Base-by-base conservation (phyloP, 768 basidiomycete species). In the Kwoniella dendrophila region DNA sequence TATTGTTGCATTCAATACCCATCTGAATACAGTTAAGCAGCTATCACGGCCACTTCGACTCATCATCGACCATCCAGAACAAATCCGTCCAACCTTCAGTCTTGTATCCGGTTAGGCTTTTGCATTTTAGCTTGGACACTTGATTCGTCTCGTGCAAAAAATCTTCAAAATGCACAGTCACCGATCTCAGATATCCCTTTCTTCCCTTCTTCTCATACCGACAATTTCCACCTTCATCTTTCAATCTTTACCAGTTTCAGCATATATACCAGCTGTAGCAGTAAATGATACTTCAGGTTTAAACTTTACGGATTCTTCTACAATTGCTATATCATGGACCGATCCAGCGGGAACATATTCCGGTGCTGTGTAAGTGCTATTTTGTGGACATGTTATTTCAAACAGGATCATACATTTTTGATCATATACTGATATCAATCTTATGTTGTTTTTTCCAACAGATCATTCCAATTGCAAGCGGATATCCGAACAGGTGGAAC, bases 181-280 rank as follows among this genome's bases (percentile, higher is more conserved):
- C 33, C n/a, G 16, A 34, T 44, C 55, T 22, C n/a, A 36, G 18
- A 16, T 53, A 34, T 50, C 60, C 1, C 59, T 68, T 14, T 41
- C 52, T 3, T 54, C 54, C 36, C 55, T 71, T 47, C 59, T 72
- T 18, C 49, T 68, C 47, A 60, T 70, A 18, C 63, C 68, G 8
- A 47, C 56, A n/a, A 73, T 73, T 44, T 60, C 57, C 4, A 70
- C 66, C 36, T 58, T 62, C 20, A 70, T 73, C 47, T 27, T 70
- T 5, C 51, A 43, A 0, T 49, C 56, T 1, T 32, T 66, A 0
- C 45, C 59, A 2, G 63, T 62, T 4, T 34, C 41, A 18, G 85
- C 81, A 0, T 92, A 91, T 76, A 84, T 89, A 64, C 90, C 90
- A 0, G 90, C 90, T 2, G 74, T 80, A 11, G 83, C 88, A 16